Base-by-base conservation (phyloP, 495 filamentous ascomycete genomes). In the Talaromyces trachyspermus region DNA sequence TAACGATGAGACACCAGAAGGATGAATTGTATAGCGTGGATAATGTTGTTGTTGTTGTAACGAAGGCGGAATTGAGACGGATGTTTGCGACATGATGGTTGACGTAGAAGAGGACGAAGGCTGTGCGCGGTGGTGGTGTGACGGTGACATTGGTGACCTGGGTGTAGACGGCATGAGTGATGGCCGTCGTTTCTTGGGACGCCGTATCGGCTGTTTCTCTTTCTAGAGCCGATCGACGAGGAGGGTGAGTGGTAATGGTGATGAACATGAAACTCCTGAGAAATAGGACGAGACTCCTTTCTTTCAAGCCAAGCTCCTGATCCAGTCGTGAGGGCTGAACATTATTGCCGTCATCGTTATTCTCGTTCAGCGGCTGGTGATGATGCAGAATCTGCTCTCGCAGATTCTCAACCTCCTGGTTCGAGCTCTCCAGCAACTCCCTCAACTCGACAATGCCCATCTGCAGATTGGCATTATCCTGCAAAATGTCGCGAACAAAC, bases 401-500 rank as follows among this genome's bases (percentile, higher is more conserved):
- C 33, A 98, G 69, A 43, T 74, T 79, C 58, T 95, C 84, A 7
- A 96, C 89, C 61, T 96, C 91, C 56, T 95, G 83, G 58, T 96
- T 94, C n/a, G 90, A 94, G 55, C 77, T 89, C 51, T 86, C 77
- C 20, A 98, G 74, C 85, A 96, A 83, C 60, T 95, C 90, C 14
- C 91, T 75, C 26, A 98, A 68, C 63, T 98, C 91, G 46, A 88
- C 78, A 40, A 95, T 90, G 10, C 86, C 89, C 45, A 88, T 74
- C 58, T 96, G 91, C 40, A 98, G 69, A 53, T 89, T 94, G 11
- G 88, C 88, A 58, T 98, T 98, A 59, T 98, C 91, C 57, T 94
- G 86, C 27, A 98, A 65, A 37, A 98, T 89, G 55, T 96, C 91
- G 58, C 88, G 88, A 46, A 98, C 91, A 50, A 98, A 96, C 55